phyloP scores from a whole-genome alignment of 768 basidiomycete species.

The Suillus decipiens region DNA sequence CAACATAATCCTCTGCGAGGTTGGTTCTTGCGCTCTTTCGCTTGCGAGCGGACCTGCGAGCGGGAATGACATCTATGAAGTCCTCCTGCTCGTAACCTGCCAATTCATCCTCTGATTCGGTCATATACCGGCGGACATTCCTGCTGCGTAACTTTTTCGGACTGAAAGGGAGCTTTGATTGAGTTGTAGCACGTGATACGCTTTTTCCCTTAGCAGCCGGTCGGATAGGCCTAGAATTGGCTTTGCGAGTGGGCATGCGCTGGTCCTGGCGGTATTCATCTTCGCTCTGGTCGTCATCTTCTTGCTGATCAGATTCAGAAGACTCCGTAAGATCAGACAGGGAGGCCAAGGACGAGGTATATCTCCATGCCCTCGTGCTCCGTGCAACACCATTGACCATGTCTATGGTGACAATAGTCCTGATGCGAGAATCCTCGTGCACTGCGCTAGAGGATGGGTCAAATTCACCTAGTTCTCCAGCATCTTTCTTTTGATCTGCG shows the following conservation, averaged over 20 bases:
- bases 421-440: conserved; percentile 60
- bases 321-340: conserved; percentile 30
- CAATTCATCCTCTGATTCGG: conserved; percentile 42
- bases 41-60: conserved; percentile 52
- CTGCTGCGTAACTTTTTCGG: conserved; percentile 58
- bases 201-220: conserved; percentile 7
- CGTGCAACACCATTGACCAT: conserved; percentile 3
- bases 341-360: conserved; percentile 12
- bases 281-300: conserved; percentile 22
- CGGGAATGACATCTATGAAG: conserved; percentile 21
- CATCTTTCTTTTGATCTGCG: conserved; percentile 47
- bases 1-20: conserved; percentile 28
- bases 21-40: conserved; percentile 41
- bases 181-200: conserved; percentile 9
- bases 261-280: conserved; percentile 14
- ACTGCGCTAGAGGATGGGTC: conserved; percentile 58
- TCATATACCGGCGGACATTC: conserved; percentile 25
- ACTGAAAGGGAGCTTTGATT: conserved; percentile 60
- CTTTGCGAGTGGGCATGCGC: neutral
- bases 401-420: conserved; percentile 36
- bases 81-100: conserved; percentile 40
- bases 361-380: conserved; percentile 15
- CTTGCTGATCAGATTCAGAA: conserved; percentile 37
- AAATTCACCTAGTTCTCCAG: conserved; percentile 50
- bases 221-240: conserved; percentile 19